Base-by-base conservation (phyloP, 1,139 yeast species). In the Lodderomyces beijingensis region DNA sequence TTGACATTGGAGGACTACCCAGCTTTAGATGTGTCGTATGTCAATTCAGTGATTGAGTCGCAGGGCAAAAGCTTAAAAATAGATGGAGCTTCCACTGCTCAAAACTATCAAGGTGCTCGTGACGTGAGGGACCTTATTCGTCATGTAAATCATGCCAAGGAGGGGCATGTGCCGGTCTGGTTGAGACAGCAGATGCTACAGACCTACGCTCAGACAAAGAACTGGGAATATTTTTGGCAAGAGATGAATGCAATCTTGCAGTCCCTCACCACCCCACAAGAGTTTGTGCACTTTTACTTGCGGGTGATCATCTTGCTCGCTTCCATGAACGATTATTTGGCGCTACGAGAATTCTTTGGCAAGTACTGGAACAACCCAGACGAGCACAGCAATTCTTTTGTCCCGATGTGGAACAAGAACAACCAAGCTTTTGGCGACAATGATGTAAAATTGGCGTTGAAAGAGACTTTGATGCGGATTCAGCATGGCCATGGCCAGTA, bases 221-320 rank as follows among this genome's bases (percentile, higher is more conserved):
- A 31, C 22, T 66, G 72, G 72, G 38, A 40, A 2, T 45, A 47
- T 27, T 68, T 67, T 45, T 68, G 74, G 74, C 41, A 42, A n/a
- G 53, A 60, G 31, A 66, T 72, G 72, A 55, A 62, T 16, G 37
- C 42, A 1, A 32, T 42, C 10, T 31, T 35, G 17, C 41, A 37
- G 26, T 27, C 30, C 2, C 24, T 39, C 10, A 23, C 20, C 13
- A 25, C 24, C 2, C 34, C 36, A 9, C n/a, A 28, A 7, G 35
- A 30, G 5, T 11, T 30, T 24, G 9, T 25, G 15, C 16, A 17
- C 8, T 21, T 17, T 19, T 25, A 16, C 11, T 13, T 25, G 4
- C 24, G 20, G 13, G n/a, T 10, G 4, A n/a, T 30, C 2, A 4
- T 30, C 3, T 21, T 30, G 38, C 52, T 68, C 30, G 55, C 64